A percentile compares a stretch with the other conserved stretches of the same genome.
These are phyloP conservation scores for Nothophaeocryptopus gaeumannii DNA, from an alignment of 2,329 filamentous ascomycete species.

Conservation along the genomic window DNA sequence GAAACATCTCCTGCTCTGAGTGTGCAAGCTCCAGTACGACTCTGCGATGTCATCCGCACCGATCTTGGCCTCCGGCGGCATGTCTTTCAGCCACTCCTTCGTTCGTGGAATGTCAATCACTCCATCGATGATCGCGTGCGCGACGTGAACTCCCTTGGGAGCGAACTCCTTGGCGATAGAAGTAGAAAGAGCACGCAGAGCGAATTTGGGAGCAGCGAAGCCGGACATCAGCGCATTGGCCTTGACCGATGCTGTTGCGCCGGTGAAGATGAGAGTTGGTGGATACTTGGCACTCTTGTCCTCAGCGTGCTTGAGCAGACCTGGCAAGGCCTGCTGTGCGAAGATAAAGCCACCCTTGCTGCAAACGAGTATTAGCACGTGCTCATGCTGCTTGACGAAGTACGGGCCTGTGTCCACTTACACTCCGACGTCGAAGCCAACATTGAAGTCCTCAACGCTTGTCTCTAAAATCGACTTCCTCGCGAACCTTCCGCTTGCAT, in stretches of 20 bases:
- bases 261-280: slow-evolving; percentile 79
- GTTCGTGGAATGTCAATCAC: slow-evolving; percentile 77
- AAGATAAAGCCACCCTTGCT: slow-evolving; percentile 73
- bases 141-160: slow-evolving; percentile 77
- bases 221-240: slow-evolving; percentile 66
- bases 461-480: slow-evolving; percentile 62
- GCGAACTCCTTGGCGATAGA: slow-evolving; percentile 80
- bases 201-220: slow-evolving; percentile 80
- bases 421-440: slow-evolving; percentile 51
- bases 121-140: slow-evolving; percentile 73
- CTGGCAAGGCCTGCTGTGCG: slow-evolving; percentile 67
- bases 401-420: slow-evolving; percentile 31
- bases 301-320: slow-evolving; percentile 62
- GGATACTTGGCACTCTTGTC: slow-evolving; percentile 56
- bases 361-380: slow-evolving; percentile 1
- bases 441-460: slow-evolving; percentile 56
- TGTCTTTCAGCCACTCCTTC: slow-evolving; percentile 57
- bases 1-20: slow-evolving; percentile 73
- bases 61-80: slow-evolving; percentile 65
- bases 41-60: slow-evolving; percentile 82
- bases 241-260: slow-evolving; percentile 76
- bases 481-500: slow-evolving; percentile 60
- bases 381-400: not conserved
- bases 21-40: slow-evolving; percentile 79
- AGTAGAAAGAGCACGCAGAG: slow-evolving; percentile 69